phyloP scores from a whole-genome alignment of 1,284 basidiomycete genomes.

The Sanguinoderma infundibulare region DNA sequence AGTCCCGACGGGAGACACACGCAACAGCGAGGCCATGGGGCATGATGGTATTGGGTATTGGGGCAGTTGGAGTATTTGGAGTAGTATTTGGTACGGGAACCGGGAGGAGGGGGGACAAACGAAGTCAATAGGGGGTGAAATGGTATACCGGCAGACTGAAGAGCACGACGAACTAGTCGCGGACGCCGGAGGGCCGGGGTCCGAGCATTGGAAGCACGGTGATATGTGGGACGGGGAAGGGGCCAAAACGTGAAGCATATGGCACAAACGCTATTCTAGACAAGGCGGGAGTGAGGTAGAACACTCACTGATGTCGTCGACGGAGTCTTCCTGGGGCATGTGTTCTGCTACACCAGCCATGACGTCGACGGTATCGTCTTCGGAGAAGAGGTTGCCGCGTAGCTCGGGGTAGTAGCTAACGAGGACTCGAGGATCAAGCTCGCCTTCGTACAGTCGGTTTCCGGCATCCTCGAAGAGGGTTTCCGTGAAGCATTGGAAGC shows the following conservation, averaged over 20 bases:
- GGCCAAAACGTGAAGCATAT: slow-evolving; percentile 5
- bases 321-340: slow-evolving; percentile 63
- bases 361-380: slow-evolving; percentile 53
- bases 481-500: slow-evolving; percentile 72
- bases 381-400: slow-evolving; percentile 57
- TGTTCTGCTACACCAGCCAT: slow-evolving; percentile 71
- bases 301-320: slow-evolving; percentile 80
- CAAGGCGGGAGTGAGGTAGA: slow-evolving; percentile 20
- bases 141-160: slow-evolving; percentile 17
- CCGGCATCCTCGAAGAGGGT: slow-evolving; percentile 81
- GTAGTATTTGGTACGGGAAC: not conserved
- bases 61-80: not conserved
- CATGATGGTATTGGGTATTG: not conserved
- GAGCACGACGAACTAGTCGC: slow-evolving; percentile 20
- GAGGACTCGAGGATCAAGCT: slow-evolving; percentile 76
- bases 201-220: slow-evolving; percentile 13
- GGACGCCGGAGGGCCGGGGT: slow-evolving; percentile 2
- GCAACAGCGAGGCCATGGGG: slow-evolving; percentile 10
- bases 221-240: slow-evolving; percentile 3
- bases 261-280: slow-evolving; percentile 26
- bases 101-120: slow-evolving; percentile 24
- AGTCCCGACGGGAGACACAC: slow-evolving; percentile 54
- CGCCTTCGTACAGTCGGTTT: slow-evolving; percentile 70
- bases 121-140: slow-evolving; percentile 34
- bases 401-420: slow-evolving; percentile 79